Percentiles rank a stretch among this genome's conserved stretches.
Conservation (phyloP, 345 rosid species). For the Euphorbia tirucalli region DNA sequence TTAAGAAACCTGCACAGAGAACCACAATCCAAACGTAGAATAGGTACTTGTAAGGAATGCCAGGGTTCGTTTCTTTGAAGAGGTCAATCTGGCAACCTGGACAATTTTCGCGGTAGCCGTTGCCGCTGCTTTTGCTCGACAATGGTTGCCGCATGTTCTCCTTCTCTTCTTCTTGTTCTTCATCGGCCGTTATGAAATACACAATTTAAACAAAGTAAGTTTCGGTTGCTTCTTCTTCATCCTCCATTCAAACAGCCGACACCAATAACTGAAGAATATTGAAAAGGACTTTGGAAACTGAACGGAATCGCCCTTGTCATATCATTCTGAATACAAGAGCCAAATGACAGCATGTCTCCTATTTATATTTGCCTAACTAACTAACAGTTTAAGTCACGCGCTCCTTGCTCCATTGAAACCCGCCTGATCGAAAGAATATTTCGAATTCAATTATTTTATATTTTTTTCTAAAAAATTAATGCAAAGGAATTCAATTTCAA, state of each 20-base stretch:
- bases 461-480: no score
- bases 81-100: slow-evolving; percentile 36
- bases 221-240: neutral
- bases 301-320: no score
- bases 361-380: no score
- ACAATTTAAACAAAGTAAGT: neutral
- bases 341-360: no score
- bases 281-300: neutral
- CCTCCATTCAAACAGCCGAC: neutral
- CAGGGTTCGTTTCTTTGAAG: slow-evolving; percentile 21
- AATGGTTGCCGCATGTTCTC: neutral
- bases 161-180: neutral
- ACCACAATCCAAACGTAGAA: slow-evolving; percentile 27
- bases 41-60: slow-evolving; percentile 24
- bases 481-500: no score
- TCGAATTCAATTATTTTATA: no score
- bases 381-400: no score
- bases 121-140: slow-evolving; percentile 7
- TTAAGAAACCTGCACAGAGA: slow-evolving; percentile 27
- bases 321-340: no score
- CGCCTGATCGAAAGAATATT: no score
- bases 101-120: slow-evolving; percentile 18
- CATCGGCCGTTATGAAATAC: neutral
- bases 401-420: no score
- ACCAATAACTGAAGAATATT: no score